Evolutionary conservation across 441 rosid genomes (phyloP).

Genomic region (Populus hybrid): DNA sequence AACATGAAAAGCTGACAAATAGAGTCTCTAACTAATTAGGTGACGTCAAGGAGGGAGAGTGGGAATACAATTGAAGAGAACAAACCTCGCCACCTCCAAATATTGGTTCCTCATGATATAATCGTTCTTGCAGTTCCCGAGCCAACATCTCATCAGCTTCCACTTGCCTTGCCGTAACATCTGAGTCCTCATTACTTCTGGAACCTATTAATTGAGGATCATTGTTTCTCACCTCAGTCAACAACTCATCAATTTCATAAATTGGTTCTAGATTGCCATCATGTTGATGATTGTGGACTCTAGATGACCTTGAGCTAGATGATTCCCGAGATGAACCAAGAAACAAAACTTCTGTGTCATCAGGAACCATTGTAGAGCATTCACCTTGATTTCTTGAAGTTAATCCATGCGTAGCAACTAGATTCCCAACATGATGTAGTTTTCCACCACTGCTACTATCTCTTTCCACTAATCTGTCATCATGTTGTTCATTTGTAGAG

Average conservation of each 20-base stretch:
- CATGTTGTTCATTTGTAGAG: conserved; percentile 22
- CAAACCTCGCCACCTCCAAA: conserved; percentile 47
- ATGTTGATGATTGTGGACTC: conserved; percentile 33
- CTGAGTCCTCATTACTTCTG: conserved; percentile 37
- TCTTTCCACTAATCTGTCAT: conserved; percentile 27
- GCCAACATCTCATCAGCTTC: conserved; percentile 92
- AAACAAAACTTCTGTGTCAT: conserved; percentile 45
- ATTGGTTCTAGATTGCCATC: conserved; percentile 29
- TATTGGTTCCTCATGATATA: conserved; percentile 51
- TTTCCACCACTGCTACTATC: conserved; percentile 26
- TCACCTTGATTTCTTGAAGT: conserved; percentile 37
- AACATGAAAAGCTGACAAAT: conserved; percentile 15
- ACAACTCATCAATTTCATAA: conserved; percentile 44
- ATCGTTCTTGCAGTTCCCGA: conserved; percentile 83
- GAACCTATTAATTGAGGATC: conserved; percentile 25
- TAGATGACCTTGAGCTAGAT: conserved; percentile 52
- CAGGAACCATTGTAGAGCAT: conserved; percentile 32
- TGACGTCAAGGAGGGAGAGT: not conserved
- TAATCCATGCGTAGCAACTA: conserved; percentile 28
- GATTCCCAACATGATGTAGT: conserved; percentile 22
- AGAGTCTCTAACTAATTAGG: conserved; percentile 17
- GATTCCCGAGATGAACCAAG: conserved; percentile 57
- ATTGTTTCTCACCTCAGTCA: conserved; percentile 36
- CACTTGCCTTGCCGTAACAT: conserved; percentile 64
- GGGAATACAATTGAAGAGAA: conserved; percentile 9